These are phyloP conservation scores for Pythium plurisporium DNA, from an alignment of 352 stramenopile genomes.

Conservation along the genomic window DNA sequence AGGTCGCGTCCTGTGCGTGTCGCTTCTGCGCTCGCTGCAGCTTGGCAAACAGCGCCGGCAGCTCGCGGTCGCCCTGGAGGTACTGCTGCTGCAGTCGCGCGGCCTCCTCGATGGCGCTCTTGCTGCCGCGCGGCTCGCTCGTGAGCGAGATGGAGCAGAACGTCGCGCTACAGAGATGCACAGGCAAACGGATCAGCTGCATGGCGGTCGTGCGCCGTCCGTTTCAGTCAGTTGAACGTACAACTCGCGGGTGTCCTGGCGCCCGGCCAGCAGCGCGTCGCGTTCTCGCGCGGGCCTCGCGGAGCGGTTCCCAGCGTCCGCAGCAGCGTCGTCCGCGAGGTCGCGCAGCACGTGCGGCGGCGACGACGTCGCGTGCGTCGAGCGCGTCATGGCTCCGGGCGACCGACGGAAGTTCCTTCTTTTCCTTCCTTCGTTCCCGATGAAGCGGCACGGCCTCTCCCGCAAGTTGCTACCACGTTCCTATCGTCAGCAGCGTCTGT, in stretches of 20 bases:
- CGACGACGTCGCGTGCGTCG: slow-evolving; percentile 16
- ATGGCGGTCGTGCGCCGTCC: too few species aligned
- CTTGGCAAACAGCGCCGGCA: slow-evolving; percentile 3
- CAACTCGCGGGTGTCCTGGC: slow-evolving; percentile 13
- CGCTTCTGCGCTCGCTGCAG: slow-evolving; percentile 5
- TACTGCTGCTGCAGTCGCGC: slow-evolving; percentile 25
- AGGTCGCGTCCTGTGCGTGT: too few species aligned
- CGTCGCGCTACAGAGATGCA: slow-evolving; percentile 31
- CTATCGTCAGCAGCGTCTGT: not conserved
- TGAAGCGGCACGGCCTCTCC: slow-evolving; percentile 11
- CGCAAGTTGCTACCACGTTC: slow-evolving; percentile 17
- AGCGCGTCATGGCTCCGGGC: slow-evolving; percentile 12
- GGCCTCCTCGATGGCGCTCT: slow-evolving; percentile 35
- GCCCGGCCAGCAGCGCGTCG: slow-evolving; percentile 10
- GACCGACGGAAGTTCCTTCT: not conserved
- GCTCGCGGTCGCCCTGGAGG: slow-evolving; percentile 11
- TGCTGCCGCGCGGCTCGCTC: slow-evolving; percentile 39
- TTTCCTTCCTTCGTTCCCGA: not conserved
- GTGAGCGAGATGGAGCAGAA: slow-evolving; percentile 64
- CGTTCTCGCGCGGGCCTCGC: slow-evolving; percentile 8
- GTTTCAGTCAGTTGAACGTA: too few species aligned
- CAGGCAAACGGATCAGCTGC: too few species aligned
- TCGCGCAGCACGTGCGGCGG: slow-evolving; percentile 16
- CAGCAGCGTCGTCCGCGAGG: not conserved
- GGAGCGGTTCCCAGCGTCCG: not conserved